These are phyloP conservation scores for Heritiera fomes DNA, from an alignment of 345 rosid species.

Conservation along the genomic window DNA sequence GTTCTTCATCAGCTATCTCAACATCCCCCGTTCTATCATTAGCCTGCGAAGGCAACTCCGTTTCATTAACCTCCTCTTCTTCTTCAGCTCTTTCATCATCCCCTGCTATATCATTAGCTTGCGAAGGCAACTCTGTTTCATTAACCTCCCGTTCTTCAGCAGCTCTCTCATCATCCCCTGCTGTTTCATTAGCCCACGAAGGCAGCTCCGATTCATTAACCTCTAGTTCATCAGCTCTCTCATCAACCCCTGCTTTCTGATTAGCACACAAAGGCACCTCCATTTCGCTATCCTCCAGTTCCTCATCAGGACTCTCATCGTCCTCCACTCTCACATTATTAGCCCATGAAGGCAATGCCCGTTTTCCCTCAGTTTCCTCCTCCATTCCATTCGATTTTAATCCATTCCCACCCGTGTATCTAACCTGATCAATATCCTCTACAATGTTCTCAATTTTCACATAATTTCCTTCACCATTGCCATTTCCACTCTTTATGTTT, in stretches of 20 bases:
- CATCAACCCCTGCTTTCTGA: not conserved
- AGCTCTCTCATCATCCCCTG: not conserved
- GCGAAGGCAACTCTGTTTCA: not conserved
- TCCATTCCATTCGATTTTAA: not conserved
- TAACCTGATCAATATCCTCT: too few species aligned
- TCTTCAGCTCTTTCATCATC: not conserved
- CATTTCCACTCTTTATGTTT: not conserved
- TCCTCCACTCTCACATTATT: not conserved
- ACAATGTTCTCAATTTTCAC: not conserved
- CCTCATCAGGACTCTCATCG: not conserved
- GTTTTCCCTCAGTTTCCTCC: slow-evolving; percentile 20
- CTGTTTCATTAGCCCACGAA: slow-evolving; percentile 13
- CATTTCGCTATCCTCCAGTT: not conserved
- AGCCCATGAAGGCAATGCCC: slow-evolving; percentile 8
- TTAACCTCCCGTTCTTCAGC: not conserved
- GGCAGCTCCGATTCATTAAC: slow-evolving; percentile 23
- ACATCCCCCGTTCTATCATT: not conserved
- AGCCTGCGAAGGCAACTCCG: not conserved
- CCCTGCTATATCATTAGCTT: not conserved
- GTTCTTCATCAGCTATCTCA: not conserved
- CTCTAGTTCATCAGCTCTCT: not conserved
- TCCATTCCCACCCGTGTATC: not conserved
- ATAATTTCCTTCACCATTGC: not conserved
- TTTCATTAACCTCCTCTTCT: not conserved
- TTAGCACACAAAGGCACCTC: not conserved